Percentiles rank a stretch among this genome's conserved stretches.
Conservation (phyloP, 192 early-diverging fungal genomes). For the Backusella westeae region DNA sequence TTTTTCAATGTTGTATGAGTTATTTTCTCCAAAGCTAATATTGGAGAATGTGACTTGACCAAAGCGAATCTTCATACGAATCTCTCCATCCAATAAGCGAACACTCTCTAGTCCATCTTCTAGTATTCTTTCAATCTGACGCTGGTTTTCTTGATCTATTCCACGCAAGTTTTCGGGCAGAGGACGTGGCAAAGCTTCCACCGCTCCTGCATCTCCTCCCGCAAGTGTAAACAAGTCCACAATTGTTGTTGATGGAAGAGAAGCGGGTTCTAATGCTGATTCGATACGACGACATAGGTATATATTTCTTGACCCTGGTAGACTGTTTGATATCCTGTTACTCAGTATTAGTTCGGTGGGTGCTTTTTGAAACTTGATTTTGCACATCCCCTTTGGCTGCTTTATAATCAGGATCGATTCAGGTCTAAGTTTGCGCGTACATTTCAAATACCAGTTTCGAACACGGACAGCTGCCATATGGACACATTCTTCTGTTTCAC, state of each 20-base stretch:
- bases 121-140: conserved; percentile 20
- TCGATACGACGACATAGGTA: neutral
- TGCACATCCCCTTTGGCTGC: conserved; percentile 12
- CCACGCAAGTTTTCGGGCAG: neutral
- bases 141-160: conserved; percentile 18
- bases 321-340: neutral
- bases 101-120: conserved; percentile 27
- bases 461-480: conserved; percentile 29
- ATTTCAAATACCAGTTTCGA: conserved; percentile 35
- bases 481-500: conserved; percentile 16
- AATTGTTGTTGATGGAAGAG: neutral
- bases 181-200: neutral
- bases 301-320: neutral
- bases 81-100: conserved; percentile 36
- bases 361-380: neutral
- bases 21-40: neutral
- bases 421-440: conserved; percentile 9
- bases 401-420: conserved; percentile 4
- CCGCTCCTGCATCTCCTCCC: neutral
- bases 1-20: conserved; percentile 13
- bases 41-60: conserved; percentile 39
- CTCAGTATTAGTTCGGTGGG: neutral
- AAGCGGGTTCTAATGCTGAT: neutral
- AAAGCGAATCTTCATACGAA: conserved; percentile 36
- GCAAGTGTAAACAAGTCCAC: neutral